Evolutionary conservation across 2,329 filamentous ascomycete species (phyloP).

Genomic region (Cladosporium austrohemisphaericum): DNA sequence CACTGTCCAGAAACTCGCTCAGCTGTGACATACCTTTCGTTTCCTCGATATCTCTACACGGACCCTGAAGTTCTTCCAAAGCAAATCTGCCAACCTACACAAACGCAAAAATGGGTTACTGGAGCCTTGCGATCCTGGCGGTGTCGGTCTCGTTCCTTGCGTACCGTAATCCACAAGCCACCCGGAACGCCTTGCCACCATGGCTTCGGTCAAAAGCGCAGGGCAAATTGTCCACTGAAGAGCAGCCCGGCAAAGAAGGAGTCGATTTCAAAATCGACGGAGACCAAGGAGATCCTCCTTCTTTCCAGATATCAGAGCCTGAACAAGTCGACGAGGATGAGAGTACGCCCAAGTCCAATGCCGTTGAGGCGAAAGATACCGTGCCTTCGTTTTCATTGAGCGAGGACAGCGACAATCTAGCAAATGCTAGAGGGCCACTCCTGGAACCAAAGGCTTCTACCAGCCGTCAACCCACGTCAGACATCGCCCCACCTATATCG

Average conservation of each 20-base stretch:
- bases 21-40: constrained; percentile 1
- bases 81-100: neutral
- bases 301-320: neutral
- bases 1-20: neutral
- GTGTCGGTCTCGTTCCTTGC: constrained; percentile 39
- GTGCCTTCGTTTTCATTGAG: constrained; percentile 25
- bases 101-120: constrained; percentile 38
- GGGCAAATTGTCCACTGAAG: neutral
- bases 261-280: neutral
- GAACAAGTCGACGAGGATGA: constrained; percentile 18
- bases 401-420: constrained; percentile 29
- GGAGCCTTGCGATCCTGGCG: constrained; percentile 38
- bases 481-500: neutral
- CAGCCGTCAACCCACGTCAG: neutral
- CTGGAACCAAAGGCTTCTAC: too few relatives aligned
- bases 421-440: too few relatives aligned
- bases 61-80: neutral
- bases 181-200: constrained; percentile 31
- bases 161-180: constrained; percentile 37
- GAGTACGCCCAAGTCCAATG: constrained; percentile 24
- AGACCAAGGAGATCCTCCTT: neutral
- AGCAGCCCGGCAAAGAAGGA: neutral
- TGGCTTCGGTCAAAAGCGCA: constrained; percentile 22
- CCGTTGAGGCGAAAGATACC: neutral
- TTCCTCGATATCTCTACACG: neutral